Evolutionary conservation across 2,329 filamentous ascomycete genomes (phyloP).

Genomic region (Aspergillus amoenus): DNA sequence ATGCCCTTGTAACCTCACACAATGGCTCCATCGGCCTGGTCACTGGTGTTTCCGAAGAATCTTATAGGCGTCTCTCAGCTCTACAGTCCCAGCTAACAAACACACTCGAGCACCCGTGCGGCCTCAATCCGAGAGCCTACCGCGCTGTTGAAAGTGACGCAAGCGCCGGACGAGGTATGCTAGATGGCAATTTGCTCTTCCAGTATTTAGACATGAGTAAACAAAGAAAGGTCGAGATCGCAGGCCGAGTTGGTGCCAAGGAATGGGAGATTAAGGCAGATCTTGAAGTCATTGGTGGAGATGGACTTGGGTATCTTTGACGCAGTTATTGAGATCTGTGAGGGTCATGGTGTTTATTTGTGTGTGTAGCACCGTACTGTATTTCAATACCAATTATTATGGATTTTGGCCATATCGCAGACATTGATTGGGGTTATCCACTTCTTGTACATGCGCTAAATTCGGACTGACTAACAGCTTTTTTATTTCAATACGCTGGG

Average conservation of each 20-base stretch:
- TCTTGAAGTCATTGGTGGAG: constrained; percentile 64
- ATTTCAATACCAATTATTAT: background rate
- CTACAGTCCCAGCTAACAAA: constrained; percentile 77
- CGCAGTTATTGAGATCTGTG: background rate
- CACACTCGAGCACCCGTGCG: constrained; percentile 72
- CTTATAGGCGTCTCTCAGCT: constrained; percentile 80
- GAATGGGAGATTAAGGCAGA: constrained; percentile 69
- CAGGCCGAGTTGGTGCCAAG: constrained; percentile 68
- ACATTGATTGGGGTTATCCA: background rate
- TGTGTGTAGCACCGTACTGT: background rate
- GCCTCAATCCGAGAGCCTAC: constrained; percentile 80
- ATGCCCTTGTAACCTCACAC: constrained; percentile 69
- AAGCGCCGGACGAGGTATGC: constrained; percentile 59
- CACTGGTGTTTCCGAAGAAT: constrained; percentile 72
- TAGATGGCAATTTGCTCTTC: constrained; percentile 75
- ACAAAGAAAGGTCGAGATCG: constrained; percentile 69
- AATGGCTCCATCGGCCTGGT: constrained; percentile 77
- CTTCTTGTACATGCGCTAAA: background rate
- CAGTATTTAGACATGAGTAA: constrained; percentile 75
- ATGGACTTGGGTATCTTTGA: constrained; percentile 55
- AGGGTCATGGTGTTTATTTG: background rate
- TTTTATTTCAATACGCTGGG: no score
- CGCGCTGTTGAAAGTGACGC: constrained; percentile 57
- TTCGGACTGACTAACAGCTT: no score
- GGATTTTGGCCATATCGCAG: background rate